Conservation (phyloP, 495 filamentous ascomycete species). For the Niebla homalea region DNA sequence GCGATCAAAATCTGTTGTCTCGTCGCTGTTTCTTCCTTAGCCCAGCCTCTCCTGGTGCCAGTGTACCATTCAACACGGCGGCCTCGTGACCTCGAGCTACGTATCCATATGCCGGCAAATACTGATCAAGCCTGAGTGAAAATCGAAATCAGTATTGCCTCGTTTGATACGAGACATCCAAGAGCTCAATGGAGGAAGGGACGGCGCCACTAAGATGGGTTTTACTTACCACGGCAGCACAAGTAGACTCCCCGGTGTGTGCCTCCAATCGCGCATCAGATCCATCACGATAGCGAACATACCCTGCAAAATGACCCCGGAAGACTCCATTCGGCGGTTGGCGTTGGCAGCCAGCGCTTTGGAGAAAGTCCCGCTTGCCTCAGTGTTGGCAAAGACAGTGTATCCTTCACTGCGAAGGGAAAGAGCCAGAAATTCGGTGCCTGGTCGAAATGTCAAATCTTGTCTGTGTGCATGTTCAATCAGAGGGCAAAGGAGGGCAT, state of each 20-base stretch:
- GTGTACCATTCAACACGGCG: slow-evolving; percentile 33
- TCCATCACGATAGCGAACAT: slow-evolving; percentile 57
- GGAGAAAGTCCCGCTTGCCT: slow-evolving; percentile 54
- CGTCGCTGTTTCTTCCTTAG: background rate
- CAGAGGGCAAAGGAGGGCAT: background rate
- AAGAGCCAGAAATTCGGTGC: slow-evolving; percentile 57
- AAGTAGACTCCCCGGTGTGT: slow-evolving; percentile 48
- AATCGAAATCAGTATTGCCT: too few relatives aligned
- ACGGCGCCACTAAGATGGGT: too few relatives aligned
- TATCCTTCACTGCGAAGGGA: slow-evolving; percentile 60
- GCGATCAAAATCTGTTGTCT: background rate
- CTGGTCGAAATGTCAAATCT: slow-evolving; percentile 16
- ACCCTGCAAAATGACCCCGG: slow-evolving; percentile 52
- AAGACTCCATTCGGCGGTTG: slow-evolving; percentile 51
- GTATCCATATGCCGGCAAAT: slow-evolving; percentile 32
- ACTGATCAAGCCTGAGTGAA: slow-evolving; percentile 38
- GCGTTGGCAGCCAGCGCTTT: slow-evolving; percentile 41
- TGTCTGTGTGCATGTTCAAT: background rate
- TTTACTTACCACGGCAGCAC: slow-evolving; percentile 38
- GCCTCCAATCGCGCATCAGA: slow-evolving; percentile 69
- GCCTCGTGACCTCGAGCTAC: slow-evolving; percentile 36
- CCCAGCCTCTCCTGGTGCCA: slow-evolving; percentile 23
- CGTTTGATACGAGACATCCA: too few relatives aligned
- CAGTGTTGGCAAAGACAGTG: slow-evolving; percentile 63
- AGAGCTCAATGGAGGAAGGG: too few relatives aligned